phyloP scores from a whole-genome alignment of 805 yeast species.

The Metschnikowia baotianmanensis region DNA sequence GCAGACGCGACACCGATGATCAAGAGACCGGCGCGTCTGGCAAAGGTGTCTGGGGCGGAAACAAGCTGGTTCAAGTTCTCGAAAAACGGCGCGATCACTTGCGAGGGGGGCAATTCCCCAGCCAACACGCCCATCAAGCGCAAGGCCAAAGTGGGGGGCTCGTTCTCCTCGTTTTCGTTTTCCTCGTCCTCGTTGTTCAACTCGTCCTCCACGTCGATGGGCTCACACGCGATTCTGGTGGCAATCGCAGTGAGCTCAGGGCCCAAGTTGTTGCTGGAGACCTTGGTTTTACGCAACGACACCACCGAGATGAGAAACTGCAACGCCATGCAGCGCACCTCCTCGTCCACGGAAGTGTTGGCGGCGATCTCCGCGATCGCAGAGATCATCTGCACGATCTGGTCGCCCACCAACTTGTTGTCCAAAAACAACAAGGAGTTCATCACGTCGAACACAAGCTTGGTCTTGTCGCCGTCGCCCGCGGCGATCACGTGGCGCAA shows the following conservation, averaged over 20 bases:
- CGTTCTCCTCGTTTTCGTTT: conserved; percentile 88
- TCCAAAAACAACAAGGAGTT: conserved; percentile 77
- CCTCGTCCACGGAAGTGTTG: conserved; percentile 68
- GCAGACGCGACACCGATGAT: conserved; percentile 79
- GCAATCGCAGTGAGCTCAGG: conserved; percentile 74
- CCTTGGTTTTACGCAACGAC: conserved; percentile 75
- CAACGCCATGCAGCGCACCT: conserved; percentile 76
- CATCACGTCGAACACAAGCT: conserved; percentile 78
- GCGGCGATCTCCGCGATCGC: conserved; percentile 74
- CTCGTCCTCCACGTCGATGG: conserved; percentile 70
- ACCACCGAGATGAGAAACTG: conserved; percentile 80
- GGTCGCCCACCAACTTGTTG: conserved; percentile 73
- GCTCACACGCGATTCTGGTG: conserved; percentile 73
- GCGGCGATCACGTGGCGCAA: conserved; percentile 68
- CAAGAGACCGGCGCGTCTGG: conserved; percentile 83
- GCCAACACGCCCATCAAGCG: conserved; percentile 78
- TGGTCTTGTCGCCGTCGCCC: conserved; percentile 71
- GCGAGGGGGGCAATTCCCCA: conserved; percentile 86
- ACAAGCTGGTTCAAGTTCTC: conserved; percentile 50
- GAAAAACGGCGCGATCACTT: conserved; percentile 78
- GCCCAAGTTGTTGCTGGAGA: conserved; percentile 79
- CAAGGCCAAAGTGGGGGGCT: conserved; percentile 74
- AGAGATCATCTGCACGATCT: conserved; percentile 63
- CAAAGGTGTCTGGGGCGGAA: conserved; percentile 62
- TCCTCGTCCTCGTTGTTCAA: conserved; percentile 81